phyloP scores from a whole-genome alignment of 2,329 filamentous ascomycete species.

The Hypoxylon sp. region DNA sequence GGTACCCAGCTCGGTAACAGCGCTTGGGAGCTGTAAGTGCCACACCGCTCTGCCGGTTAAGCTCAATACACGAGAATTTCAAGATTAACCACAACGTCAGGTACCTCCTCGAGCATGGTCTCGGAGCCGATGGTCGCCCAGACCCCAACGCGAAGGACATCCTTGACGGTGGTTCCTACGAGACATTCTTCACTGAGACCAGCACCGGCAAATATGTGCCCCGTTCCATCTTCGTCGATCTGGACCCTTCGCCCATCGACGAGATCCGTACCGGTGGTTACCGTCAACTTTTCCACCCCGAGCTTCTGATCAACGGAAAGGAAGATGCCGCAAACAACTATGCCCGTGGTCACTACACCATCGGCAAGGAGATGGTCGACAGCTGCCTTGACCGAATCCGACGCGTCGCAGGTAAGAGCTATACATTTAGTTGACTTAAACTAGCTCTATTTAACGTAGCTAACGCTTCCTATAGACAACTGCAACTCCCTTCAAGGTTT shows the following conservation, averaged over 20 bases:
- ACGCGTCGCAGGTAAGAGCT: conserved; percentile 73
- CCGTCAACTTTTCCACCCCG: conserved; percentile 79
- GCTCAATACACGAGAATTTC: conserved; percentile 13
- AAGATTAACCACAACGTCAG: conserved; percentile 57
- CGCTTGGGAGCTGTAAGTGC: conserved; percentile 80
- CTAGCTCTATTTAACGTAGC: conserved; percentile 11
- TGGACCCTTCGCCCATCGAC: conserved; percentile 80
- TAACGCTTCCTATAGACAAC: conserved; percentile 68
- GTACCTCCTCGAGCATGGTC: conserved; percentile 80
- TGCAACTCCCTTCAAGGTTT: conserved; percentile 81
- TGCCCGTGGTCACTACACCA: conserved; percentile 81
- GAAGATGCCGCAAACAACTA: conserved; percentile 85
- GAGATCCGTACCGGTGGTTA: conserved; percentile 79
- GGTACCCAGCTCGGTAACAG: conserved; percentile 82
- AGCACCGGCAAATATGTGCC: conserved; percentile 80
- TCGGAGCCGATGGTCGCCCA: conserved; percentile 74
- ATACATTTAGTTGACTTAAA: neutral
- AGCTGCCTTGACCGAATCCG: conserved; percentile 78
- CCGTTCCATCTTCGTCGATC: conserved; percentile 79
- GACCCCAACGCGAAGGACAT: conserved; percentile 73
- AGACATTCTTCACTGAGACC: conserved; percentile 82
- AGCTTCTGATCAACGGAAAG: conserved; percentile 80
- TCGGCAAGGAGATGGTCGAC: conserved; percentile 83
- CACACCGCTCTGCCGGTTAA: conserved; percentile 46
- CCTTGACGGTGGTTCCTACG: conserved; percentile 74